Percentiles rank a stretch among this genome's conserved stretches.
Conservation (phyloP, 2,329 filamentous ascomycete genomes). For the Claviceps citrina region DNA sequence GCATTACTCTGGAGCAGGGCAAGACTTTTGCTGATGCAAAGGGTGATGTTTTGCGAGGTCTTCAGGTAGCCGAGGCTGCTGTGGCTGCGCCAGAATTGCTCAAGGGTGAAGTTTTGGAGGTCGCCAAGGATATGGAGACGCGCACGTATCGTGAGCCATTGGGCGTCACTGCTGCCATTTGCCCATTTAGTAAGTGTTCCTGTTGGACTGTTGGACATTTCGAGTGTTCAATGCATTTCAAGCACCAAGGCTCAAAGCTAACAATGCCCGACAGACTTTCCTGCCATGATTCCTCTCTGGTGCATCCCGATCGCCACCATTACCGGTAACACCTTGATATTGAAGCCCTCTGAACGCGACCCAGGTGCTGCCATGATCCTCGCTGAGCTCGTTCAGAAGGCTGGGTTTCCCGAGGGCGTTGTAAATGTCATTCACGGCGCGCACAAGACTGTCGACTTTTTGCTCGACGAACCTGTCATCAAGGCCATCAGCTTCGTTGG, state of each 20-base stretch:
- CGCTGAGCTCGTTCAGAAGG: conserved; percentile 63
- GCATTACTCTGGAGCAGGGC: conserved; percentile 76
- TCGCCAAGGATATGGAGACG: conserved; percentile 83
- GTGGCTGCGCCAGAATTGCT: conserved; percentile 68
- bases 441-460: conserved; percentile 70
- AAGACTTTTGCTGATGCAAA: conserved; percentile 75
- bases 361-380: conserved; percentile 76
- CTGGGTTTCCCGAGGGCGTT: conserved; percentile 68
- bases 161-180: conserved; percentile 69
- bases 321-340: conserved; percentile 67
- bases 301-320: conserved; percentile 73
- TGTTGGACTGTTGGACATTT: not conserved
- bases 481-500: conserved; percentile 80
- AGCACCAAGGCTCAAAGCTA: conserved; percentile 1
- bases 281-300: conserved; percentile 88
- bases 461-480: conserved; percentile 70
- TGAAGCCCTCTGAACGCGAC: conserved; percentile 78
- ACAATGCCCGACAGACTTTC: conserved; percentile 48
- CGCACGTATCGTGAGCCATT: conserved; percentile 67
- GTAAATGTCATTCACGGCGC: conserved; percentile 73
- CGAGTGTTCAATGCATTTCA: no score
- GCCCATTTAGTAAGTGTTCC: conserved; percentile 54
- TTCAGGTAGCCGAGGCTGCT: conserved; percentile 74
- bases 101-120: conserved; percentile 71
- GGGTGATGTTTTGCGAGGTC: conserved; percentile 65